A percentile compares a stretch with the other conserved stretches of the same genome.
These are phyloP conservation scores for Ilyonectria mors-panacis DNA, from an alignment of 2,329 filamentous ascomycete species.

Conservation along the genomic window DNA sequence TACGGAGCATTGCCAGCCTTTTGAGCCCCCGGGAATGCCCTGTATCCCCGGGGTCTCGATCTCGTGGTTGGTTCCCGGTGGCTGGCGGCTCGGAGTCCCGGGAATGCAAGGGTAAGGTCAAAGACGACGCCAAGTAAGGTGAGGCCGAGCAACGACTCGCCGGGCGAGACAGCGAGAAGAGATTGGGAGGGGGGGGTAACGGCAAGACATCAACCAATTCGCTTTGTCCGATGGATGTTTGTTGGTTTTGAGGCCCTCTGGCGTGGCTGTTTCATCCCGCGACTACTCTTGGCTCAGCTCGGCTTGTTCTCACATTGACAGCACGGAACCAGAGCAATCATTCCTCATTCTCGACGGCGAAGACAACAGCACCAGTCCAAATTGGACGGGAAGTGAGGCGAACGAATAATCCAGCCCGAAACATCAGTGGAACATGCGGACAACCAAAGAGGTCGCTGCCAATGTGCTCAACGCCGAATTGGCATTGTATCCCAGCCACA, in stretches of 20 bases:
- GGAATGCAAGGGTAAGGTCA: slow-evolving; percentile 8
- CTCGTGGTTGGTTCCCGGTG: slow-evolving; percentile 17
- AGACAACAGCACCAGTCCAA: neutral
- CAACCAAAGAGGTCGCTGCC: neutral
- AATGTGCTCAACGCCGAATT: neutral
- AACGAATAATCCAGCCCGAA: neutral
- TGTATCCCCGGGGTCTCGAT: slow-evolving; percentile 11
- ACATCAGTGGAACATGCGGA: neutral
- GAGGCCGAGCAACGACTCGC: neutral
- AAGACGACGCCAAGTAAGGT: neutral
- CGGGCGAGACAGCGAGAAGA: neutral
- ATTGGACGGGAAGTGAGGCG: neutral
- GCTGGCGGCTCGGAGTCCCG: slow-evolving; percentile 11
- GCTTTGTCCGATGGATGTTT: neutral
- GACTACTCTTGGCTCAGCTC: neutral
- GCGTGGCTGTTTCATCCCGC: neutral
- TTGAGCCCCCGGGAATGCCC: slow-evolving; percentile 8
- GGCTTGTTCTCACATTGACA: neutral
- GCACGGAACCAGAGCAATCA: neutral
- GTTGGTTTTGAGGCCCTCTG: neutral
- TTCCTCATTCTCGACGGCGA: neutral
- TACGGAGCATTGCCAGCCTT: neutral
- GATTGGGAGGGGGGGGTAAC: neutral
- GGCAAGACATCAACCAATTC: neutral
- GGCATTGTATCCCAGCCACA: neutral